Evolutionary conservation across 2,329 filamentous ascomycete genomes (phyloP), one percentile per base, ranked within the genome.

Genomic region (Colletotrichum sp.): DNA sequence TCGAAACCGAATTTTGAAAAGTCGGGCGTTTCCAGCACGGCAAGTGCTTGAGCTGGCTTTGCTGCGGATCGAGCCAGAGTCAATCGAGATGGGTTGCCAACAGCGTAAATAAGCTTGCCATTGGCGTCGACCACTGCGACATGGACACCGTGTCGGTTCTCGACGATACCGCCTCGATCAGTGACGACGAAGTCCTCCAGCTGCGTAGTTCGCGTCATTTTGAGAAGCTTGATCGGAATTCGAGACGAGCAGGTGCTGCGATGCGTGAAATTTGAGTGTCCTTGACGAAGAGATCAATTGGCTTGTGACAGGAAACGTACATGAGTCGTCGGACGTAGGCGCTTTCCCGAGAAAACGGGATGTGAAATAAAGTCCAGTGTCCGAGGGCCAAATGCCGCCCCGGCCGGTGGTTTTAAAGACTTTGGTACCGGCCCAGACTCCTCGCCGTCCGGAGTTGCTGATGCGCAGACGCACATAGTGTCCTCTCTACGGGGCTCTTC

Each of bases 1-100:
- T 85, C 80, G 28, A 88, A 84, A 2, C 78, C 78, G 66, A 80
- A 86, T 10, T 79, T 72, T 3, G 87, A 83, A 27, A 85, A 79
- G 2, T 79, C 84, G 0, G 85, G 86, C 0, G 85, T 87, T 70
- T 88, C 85, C 0, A 87, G 75, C 6, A 89, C 82, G 6, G 86
- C 86, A 7, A 89, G 81, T 1, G 87, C 84, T 77, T 89, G 87
- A 0, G 82, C 83, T 1, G 86, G 86, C 69, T 89, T 89, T n/a
- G 85, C 85, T 4, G 86, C 83, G 6, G 88, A 89, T 18, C 87
- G 84, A 27, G 82, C 80, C 6, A 89, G 81, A 0, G 87, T 89
- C 13, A 86, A 64, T 5, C 87, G 83, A 1, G 71, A 76, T 1
- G 87, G 84, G 58, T 88, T 82, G 22, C 88, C 87, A 22, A 86